Conservation (phyloP, 148 eudicot species). For the Silene latifolia region DNA sequence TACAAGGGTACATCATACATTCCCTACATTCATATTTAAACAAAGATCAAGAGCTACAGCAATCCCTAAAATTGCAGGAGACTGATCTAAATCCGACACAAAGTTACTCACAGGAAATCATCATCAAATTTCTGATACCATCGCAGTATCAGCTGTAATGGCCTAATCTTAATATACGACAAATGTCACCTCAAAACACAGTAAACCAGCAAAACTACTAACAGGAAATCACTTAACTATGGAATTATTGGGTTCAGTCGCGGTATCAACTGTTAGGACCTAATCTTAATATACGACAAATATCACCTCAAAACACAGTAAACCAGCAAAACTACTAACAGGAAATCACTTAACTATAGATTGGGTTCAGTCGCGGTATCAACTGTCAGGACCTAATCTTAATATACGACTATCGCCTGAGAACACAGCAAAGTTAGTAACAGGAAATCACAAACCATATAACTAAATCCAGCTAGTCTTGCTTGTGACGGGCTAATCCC, state of each 20-base stretch:
- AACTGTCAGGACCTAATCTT: too few species aligned
- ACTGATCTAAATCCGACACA: neutral
- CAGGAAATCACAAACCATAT: too few species aligned
- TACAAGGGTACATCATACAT: neutral
- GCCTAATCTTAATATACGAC: neutral
- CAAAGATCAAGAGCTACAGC: neutral
- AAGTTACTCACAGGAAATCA: constrained; percentile 1
- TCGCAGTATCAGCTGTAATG: neutral
- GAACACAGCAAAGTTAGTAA: too few species aligned
- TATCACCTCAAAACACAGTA: neutral
- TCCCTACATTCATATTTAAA: neutral
- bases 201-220: too few species aligned
- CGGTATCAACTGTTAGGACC: neutral
- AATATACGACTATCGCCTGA: too few species aligned
- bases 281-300: too few species aligned
- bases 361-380: neutral
- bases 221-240: neutral
- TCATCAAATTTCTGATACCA: too few species aligned
- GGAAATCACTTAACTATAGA: too few species aligned
- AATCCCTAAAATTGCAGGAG: neutral
- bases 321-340: too few species aligned
- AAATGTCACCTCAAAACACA: neutral
- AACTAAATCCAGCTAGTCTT: too few species aligned
- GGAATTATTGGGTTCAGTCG: neutral
- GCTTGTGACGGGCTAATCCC: too few species aligned